Conservation (phyloP, 1,284 basidiomycete species). For the Xanthoconium separans region DNA sequence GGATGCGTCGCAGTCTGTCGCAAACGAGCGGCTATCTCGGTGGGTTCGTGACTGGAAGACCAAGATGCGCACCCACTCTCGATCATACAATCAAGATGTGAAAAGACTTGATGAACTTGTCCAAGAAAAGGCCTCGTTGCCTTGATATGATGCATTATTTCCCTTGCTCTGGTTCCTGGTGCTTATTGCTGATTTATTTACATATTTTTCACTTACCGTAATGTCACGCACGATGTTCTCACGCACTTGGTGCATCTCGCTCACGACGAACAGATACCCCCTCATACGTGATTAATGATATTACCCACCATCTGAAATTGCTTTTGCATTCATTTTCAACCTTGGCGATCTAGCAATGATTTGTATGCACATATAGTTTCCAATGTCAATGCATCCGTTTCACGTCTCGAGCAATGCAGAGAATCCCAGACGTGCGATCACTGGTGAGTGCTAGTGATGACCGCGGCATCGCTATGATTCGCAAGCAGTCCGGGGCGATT, state of each 20-base stretch:
- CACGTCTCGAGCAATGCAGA: conserved; percentile 17
- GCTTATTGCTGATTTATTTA: conserved; percentile 24
- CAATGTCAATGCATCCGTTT: conserved; percentile 8
- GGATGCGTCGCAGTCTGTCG: conserved; percentile 19
- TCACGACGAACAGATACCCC: conserved; percentile 31
- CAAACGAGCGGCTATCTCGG: conserved; percentile 43
- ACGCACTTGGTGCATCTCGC: conserved; percentile 16
- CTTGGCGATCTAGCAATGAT: conserved; percentile 27
- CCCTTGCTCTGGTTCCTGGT: conserved; percentile 11
- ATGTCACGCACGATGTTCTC: conserved; percentile 27
- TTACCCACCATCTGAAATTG: conserved; percentile 23
- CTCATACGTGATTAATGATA: conserved; percentile 26
- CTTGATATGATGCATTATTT: conserved; percentile 25
- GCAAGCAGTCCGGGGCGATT: conserved; percentile 9
- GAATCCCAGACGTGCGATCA: conserved; percentile 11
- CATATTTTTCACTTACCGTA: conserved; percentile 20
- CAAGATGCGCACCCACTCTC: conserved; percentile 49
- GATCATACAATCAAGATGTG: conserved; percentile 41
- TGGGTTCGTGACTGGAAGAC: conserved; percentile 61
- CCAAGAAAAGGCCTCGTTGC: conserved; percentile 43
- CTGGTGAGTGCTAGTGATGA: conserved; percentile 6
- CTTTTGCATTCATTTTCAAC: conserved; percentile 15
- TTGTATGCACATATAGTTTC: conserved; percentile 31
- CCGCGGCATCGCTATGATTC: conserved; percentile 17
- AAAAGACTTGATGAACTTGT: conserved; percentile 43